phyloP scores from a whole-genome alignment of 2,329 filamentous ascomycete genomes.

The Chalaropsis ovoidea region DNA sequence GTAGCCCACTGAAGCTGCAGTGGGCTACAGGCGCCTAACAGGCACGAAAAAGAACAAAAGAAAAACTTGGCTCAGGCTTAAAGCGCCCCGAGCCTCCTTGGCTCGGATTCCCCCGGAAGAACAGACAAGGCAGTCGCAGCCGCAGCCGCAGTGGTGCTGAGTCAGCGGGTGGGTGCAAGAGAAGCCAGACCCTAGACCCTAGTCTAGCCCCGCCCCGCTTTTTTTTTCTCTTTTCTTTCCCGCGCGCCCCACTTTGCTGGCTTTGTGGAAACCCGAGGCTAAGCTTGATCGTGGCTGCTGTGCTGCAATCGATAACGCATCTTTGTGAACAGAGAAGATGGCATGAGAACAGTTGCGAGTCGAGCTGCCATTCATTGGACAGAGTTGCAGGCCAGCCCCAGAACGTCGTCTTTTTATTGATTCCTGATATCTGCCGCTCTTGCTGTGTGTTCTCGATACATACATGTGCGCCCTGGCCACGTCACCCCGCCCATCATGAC shows the following conservation, averaged over 20 bases:
- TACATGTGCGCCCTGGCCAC: background rate
- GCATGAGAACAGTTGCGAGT: background rate
- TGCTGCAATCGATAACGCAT: slow-evolving; percentile 11
- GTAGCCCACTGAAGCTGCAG: slow-evolving; percentile 1
- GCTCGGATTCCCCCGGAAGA: slow-evolving; percentile 25
- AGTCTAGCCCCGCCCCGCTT: background rate
- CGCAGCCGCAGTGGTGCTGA: slow-evolving; percentile 18
- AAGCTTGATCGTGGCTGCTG: background rate
- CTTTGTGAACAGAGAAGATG: background rate
- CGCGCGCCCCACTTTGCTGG: background rate
- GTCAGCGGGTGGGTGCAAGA: background rate
- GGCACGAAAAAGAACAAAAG: background rate
- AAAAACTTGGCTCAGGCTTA: background rate
- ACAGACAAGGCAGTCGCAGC: slow-evolving; percentile 23
- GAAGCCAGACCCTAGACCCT: slow-evolving; percentile 1
- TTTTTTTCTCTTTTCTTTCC: background rate
- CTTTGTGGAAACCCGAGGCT: background rate
- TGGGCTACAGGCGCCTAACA: slow-evolving; percentile 9
- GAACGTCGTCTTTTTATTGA: background rate
- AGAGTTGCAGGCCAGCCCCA: background rate
- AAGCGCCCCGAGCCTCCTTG: slow-evolving; percentile 7
- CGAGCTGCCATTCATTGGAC: background rate
- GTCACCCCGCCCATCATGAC: slow-evolving; percentile 16
- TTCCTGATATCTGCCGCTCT: background rate
- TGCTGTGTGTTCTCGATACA: background rate